phyloP scores from a whole-genome alignment of 106 monocot species.

The Dendrobium officinale region DNA sequence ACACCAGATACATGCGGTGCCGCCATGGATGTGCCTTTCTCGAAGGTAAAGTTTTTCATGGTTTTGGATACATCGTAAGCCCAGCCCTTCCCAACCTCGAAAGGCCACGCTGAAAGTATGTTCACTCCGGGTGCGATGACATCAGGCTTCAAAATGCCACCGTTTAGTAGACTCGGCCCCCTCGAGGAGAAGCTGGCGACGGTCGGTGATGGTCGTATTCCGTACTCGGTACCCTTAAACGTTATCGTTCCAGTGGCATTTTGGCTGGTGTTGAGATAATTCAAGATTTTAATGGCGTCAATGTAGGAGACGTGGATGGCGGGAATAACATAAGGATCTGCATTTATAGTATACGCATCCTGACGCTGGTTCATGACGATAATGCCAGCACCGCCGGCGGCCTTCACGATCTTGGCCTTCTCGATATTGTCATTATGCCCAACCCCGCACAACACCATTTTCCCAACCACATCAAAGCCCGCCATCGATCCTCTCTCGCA shows the following conservation, averaged over 20 bases:
- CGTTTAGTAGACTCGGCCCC: constrained; percentile 5
- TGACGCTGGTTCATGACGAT: constrained; percentile 1
- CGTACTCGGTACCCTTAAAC: constrained; percentile 7
- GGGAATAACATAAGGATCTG: constrained; percentile 12
- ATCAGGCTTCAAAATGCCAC: constrained; percentile 12
- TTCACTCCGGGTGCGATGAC: constrained; percentile 12
- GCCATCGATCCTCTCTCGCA: constrained; percentile 4
- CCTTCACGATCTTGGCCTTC: constrained; percentile 18
- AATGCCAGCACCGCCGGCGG: constrained; percentile 31
- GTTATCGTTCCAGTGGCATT: neutral
- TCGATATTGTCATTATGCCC: neutral
- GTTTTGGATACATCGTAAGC: neutral
- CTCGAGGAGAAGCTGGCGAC: constrained; percentile 16
- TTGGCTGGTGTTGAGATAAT: neutral
- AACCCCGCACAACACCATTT: constrained; percentile 21
- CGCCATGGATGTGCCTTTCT: constrained; percentile 13
- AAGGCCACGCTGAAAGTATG: constrained; percentile 13
- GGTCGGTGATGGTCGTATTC: neutral
- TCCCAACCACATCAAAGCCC: constrained; percentile 12
- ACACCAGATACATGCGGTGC: constrained; percentile 15
- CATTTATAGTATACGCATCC: neutral
- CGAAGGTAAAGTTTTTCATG: constrained; percentile 1
- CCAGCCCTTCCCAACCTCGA: neutral
- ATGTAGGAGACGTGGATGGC: constrained; percentile 10
- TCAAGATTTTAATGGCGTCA: constrained; percentile 5